Evolutionary conservation across 495 filamentous ascomycete species (phyloP).

Genomic region (Pyronema omphalodes): DNA sequence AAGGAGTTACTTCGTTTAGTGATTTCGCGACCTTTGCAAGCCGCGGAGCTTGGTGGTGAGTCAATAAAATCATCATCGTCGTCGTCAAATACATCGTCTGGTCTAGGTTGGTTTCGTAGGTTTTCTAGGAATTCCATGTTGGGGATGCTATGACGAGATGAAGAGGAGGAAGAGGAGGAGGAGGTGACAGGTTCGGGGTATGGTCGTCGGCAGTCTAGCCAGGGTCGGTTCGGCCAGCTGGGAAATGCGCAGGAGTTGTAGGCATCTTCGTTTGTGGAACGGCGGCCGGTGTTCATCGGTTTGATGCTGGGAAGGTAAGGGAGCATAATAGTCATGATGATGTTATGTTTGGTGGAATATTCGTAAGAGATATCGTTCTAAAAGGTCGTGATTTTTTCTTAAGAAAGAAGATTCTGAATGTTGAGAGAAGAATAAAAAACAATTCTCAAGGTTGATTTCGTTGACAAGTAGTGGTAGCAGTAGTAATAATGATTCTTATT

Average conservation of each 20-base stretch:
- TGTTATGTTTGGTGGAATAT: no score
- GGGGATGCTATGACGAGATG: not conserved
- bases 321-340: no score
- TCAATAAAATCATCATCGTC: not conserved
- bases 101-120: not conserved
- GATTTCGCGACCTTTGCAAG: not conserved
- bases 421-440: no score
- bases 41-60: not conserved
- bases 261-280: no score
- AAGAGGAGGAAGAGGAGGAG: not conserved
- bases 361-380: no score
- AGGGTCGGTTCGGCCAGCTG: constrained; percentile 7
- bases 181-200: not conserved
- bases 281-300: no score
- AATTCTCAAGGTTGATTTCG: no score
- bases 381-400: no score
- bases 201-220: not conserved
- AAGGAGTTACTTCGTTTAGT: not conserved
- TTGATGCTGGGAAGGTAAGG: no score
- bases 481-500: no score
- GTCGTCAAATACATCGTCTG: not conserved
- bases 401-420: no score
- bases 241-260: constrained; percentile 6
- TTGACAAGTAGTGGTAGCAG: no score
- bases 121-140: not conserved